Evolutionary conservation across 176 grass and related monocot species (phyloP).

Genomic region (Rhynchospora breviuscula): DNA sequence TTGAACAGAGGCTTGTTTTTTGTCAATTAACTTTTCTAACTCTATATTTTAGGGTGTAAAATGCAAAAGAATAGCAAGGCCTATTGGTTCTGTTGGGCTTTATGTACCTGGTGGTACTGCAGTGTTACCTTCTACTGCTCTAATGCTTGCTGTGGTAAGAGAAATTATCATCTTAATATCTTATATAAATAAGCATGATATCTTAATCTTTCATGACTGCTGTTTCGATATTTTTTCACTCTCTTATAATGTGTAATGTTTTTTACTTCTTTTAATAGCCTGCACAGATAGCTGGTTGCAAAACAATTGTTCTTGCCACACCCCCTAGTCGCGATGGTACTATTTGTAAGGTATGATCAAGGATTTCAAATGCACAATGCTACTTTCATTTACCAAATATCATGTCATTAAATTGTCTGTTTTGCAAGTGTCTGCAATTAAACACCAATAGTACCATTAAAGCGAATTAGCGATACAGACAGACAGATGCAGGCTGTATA

Average conservation of each 20-base stretch:
- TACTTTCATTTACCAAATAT: background rate
- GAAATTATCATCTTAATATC: slow-evolving; percentile 35
- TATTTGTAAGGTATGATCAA: slow-evolving; percentile 84
- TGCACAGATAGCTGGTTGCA: slow-evolving; percentile 90
- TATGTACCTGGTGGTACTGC: slow-evolving; percentile 98
- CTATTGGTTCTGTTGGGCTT: slow-evolving; percentile 79
- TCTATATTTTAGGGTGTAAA: slow-evolving; percentile 62
- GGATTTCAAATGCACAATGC: background rate
- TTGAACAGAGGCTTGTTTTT: background rate
- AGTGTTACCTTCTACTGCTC: slow-evolving; percentile 86
- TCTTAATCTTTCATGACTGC: background rate
- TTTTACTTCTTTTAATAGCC: slow-evolving; percentile 46
- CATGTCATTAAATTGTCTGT: background rate
- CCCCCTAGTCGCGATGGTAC: slow-evolving; percentile 73
- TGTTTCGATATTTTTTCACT: background rate
- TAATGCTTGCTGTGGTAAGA: slow-evolving; percentile 95
- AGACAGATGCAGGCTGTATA: background rate
- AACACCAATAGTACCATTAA: background rate
- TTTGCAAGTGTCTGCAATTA: background rate
- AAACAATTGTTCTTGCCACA: slow-evolving; percentile 88
- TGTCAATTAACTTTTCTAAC: slow-evolving; percentile 15
- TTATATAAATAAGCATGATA: slow-evolving; percentile 4
- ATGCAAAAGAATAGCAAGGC: slow-evolving; percentile 89
- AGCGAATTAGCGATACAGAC: background rate
- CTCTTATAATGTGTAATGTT: slow-evolving; percentile 28